Conservation (phyloP, 2,329 filamentous ascomycete species). For the Scytalidium sp. region DNA sequence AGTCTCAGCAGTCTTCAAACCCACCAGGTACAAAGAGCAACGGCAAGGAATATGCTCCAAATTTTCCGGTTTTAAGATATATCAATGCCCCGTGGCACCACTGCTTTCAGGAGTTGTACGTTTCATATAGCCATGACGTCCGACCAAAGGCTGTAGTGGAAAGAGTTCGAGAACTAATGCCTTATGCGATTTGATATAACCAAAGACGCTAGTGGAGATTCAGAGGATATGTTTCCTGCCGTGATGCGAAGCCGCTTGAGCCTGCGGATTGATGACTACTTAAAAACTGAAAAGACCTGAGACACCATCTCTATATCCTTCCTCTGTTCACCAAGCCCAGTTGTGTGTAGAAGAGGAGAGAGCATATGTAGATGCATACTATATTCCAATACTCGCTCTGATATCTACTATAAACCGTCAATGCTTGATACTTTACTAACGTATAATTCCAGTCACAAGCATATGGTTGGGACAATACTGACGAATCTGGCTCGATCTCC, state of each 20-base stretch:
- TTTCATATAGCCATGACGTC: conserved; percentile 40
- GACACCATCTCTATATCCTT: conserved; percentile 29
- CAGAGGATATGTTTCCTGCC: conserved; percentile 4
- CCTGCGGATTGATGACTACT: conserved; percentile 34
- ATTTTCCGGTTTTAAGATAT: conserved; percentile 15
- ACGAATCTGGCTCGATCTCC: conserved; percentile 20
- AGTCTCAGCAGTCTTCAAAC: conserved; percentile 20
- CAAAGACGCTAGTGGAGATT: conserved; percentile 14
- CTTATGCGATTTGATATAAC: conserved; percentile 3
- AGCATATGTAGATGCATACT: background rate
- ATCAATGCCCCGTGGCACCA: conserved; percentile 27
- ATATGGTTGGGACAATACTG: conserved; percentile 7
- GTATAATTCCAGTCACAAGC: conserved; percentile 8
- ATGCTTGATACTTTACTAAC: conserved; percentile 10
- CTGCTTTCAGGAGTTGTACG: conserved; percentile 52
- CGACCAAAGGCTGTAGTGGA: conserved; percentile 61
- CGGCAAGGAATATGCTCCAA: background rate
- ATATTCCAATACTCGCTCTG: background rate
- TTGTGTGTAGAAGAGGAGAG: background rate
- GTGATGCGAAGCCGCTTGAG: conserved; percentile 28
- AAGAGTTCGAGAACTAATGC: conserved; percentile 25
- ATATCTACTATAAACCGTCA: background rate
- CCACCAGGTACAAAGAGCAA: background rate
- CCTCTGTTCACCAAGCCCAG: background rate
- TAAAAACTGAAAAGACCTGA: conserved; percentile 78